Conservation (phyloP, 1,284 basidiomycete genomes). For the Earliella scabrosa region DNA sequence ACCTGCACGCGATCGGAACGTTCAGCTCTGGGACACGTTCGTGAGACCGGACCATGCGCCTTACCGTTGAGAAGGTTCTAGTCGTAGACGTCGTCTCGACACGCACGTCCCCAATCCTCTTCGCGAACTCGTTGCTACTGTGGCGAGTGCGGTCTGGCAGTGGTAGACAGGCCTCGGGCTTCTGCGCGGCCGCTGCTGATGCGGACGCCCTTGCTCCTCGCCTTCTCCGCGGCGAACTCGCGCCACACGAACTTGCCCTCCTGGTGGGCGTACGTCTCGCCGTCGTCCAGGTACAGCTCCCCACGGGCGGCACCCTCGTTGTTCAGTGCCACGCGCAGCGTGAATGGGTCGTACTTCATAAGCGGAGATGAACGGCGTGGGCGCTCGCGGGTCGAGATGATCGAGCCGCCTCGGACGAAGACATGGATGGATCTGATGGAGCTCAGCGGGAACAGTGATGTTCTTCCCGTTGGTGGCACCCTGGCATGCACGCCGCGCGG, state of each 20-base stretch:
- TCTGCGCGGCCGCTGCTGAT: slow-evolving; percentile 55
- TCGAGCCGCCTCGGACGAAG: slow-evolving; percentile 91
- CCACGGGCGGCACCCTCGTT: slow-evolving; percentile 71
- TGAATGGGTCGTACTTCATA: slow-evolving; percentile 94
- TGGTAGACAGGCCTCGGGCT: slow-evolving; percentile 56
- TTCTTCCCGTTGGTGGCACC: slow-evolving; percentile 64
- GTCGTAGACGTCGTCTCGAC: slow-evolving; percentile 85
- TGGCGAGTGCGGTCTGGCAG: slow-evolving; percentile 46
- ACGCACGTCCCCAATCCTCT: slow-evolving; percentile 66
- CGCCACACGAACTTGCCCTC: slow-evolving; percentile 87
- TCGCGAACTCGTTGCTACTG: slow-evolving; percentile 70
- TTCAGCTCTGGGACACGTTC: slow-evolving; percentile 19
- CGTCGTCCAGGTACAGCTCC: slow-evolving; percentile 95
- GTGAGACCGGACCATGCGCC: slow-evolving; percentile 14
- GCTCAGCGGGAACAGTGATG: slow-evolving; percentile 77
- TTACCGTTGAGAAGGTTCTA: slow-evolving; percentile 86
- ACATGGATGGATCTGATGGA: slow-evolving; percentile 87
- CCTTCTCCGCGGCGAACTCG: slow-evolving; percentile 65
- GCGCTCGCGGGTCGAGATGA: slow-evolving; percentile 87
- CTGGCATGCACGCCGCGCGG: too few species aligned
- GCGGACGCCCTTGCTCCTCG: slow-evolving; percentile 46
- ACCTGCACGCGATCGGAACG: slow-evolving; percentile 43
- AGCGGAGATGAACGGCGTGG: slow-evolving; percentile 85
- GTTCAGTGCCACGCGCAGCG: slow-evolving; percentile 83
- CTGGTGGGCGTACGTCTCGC: slow-evolving; percentile 82